Base-by-base conservation (phyloP, 305 asterid species). In the Striga hermonthica region DNA sequence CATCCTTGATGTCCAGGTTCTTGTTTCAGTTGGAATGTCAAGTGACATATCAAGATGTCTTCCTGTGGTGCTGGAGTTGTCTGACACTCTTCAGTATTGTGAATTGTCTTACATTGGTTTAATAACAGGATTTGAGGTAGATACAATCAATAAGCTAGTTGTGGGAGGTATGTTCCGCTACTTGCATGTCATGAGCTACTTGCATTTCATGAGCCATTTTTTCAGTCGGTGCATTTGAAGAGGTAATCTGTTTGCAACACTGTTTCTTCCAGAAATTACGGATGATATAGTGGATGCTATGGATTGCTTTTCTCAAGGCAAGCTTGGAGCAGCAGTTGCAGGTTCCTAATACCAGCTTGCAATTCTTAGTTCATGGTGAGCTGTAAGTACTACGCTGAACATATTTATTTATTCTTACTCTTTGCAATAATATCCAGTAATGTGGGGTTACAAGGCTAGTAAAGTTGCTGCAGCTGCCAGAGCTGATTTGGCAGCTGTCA, bases 301-400 rank as follows among this genome's bases (percentile, higher is more conserved):
- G 76, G 72, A 69, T 79, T 84, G 84, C 80, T 92, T 90, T 83
- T 90, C 96, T 69, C 79, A 76, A 74, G 86, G 86, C 80, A 79
- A 78, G 73, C 90, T 74, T 62, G 98, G 98, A 73, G 95, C 95
- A 57, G 74, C 83, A 65, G 84, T 87, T 67, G 81, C 88, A 79
- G 97, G 97, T 89, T 72, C 35, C 70, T 74, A 62, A 70, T 72
- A 62, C 50, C 15, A 35, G 65, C 40, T 44, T 62, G 8, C 61
- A 47, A 54, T 62, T 62, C 64, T 36, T 67, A 65, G 56, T 50
- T 71, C 60, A 14, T 65, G 73, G 41, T 67, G 57, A 36, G 60
- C 41, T 63, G 62, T 67, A 53, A 72, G 28, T 66, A 69, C 60
- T 75, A 47, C 69, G 62, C 45, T 69, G 50, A 69, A 69, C 62